Percentiles rank a stretch among this genome's conserved stretches.
Conservation (phyloP, 2,329 filamentous ascomycete genomes). For the Aureobasidium musti region DNA sequence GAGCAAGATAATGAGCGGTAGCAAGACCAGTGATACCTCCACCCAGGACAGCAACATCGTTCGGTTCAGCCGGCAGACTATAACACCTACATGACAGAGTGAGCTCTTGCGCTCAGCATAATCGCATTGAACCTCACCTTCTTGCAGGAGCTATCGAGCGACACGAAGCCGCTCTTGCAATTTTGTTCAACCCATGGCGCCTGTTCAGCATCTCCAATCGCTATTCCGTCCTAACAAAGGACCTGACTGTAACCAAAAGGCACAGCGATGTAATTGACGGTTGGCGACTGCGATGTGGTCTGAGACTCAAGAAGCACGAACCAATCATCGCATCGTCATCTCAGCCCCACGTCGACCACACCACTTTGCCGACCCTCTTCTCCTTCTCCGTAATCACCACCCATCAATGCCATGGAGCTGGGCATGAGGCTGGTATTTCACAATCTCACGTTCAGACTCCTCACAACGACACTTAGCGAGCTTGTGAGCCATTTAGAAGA, state of each 20-base stretch:
- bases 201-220: constrained; percentile 24
- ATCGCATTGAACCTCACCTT: constrained; percentile 14
- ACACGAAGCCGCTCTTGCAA: constrained; percentile 3
- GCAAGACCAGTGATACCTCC: constrained; percentile 82
- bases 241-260: background rate
- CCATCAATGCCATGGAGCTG: background rate
- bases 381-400: background rate
- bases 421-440: too few relatives aligned
- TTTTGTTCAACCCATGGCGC: constrained; percentile 25
- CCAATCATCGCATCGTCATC: constrained; percentile 13
- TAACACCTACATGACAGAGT: constrained; percentile 11
- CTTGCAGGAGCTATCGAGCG: constrained; percentile 16
- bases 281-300: constrained; percentile 9
- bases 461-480: too few relatives aligned
- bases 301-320: constrained; percentile 17
- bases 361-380: background rate
- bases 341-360: background rate
- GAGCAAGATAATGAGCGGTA: constrained; percentile 73
- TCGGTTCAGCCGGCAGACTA: constrained; percentile 29
- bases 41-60: constrained; percentile 68
- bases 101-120: background rate
- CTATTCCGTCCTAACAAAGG: background rate
- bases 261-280: background rate
- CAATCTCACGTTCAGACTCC: too few relatives aligned
- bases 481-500: too few relatives aligned